Evolutionary conservation across 208 protist genomes (phyloP).

Genomic region (Leishmania arabica): DNA sequence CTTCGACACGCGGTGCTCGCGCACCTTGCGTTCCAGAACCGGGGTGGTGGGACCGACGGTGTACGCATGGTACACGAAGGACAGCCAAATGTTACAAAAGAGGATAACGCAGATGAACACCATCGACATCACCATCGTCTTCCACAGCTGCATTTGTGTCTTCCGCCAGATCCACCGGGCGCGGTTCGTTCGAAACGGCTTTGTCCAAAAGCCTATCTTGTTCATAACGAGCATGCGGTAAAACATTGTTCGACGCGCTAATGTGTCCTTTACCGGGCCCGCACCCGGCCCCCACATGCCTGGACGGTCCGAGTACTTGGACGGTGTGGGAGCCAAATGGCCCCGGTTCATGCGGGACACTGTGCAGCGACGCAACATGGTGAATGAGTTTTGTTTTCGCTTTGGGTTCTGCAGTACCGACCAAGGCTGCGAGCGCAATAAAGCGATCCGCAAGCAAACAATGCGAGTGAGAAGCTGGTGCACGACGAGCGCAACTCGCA

Average conservation of each 20-base stretch:
- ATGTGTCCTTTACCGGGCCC: slow-evolving; percentile 84
- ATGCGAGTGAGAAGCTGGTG: not conserved
- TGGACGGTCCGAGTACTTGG: slow-evolving; percentile 85
- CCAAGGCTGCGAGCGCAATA: too few relatives aligned
- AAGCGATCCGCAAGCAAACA: not conserved
- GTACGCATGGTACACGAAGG: slow-evolving; percentile 92
- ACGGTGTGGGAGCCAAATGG: slow-evolving; percentile 75
- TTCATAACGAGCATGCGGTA: slow-evolving; percentile 89
- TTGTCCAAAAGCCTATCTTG: slow-evolving; percentile 81
- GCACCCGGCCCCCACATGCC: slow-evolving; percentile 87
- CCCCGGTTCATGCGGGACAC: slow-evolving; percentile 68
- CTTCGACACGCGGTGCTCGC: slow-evolving; percentile 89
- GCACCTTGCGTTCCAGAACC: slow-evolving; percentile 89
- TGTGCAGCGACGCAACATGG: slow-evolving; percentile 74
- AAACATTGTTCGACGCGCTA: slow-evolving; percentile 82
- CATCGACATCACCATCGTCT: slow-evolving; percentile 87
- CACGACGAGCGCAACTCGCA: not conserved
- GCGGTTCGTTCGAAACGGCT: slow-evolving; percentile 83
- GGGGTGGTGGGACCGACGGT: slow-evolving; percentile 83
- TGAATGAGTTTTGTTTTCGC: not conserved
- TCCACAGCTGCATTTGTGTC: slow-evolving; percentile 86
- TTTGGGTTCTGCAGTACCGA: not conserved
- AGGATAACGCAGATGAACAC: slow-evolving; percentile 79
- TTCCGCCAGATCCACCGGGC: slow-evolving; percentile 87
- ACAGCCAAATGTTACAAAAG: slow-evolving; percentile 86